Base-by-base conservation (phyloP, 805 yeast genomes). In the Barnettozyma californica region DNA sequence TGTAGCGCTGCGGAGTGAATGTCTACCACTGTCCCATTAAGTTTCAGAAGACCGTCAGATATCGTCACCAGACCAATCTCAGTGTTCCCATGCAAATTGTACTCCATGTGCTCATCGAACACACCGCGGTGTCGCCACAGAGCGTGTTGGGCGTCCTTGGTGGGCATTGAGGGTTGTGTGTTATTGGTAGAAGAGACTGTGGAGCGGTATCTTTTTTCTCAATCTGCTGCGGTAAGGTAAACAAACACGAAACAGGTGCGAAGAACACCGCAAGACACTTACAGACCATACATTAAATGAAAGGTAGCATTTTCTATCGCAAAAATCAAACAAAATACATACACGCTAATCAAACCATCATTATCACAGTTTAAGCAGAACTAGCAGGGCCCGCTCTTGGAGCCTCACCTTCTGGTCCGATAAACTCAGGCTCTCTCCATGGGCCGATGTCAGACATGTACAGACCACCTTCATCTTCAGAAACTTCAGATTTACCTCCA, bases 351-450 rank as follows among this genome's bases (percentile, higher is more conserved):
- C 7, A 29, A 29, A 13, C 9, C 29, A 26, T 26, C 10, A 29
- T 8, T 16, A 29, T 3, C 33, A 29, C 11, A 14, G 11, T 14
- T 29, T 13, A 29, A 29, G 33, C 33, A 29, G 33, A 7, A 8
- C 33, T 16, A 29, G 33, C 33, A 25, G 33, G 6, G 11, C 76
- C 73, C 16, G 80, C 74, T 60, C 69, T 73, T 63, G 97, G 97
- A 46, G 95, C 96, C 68, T 84, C 88, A 55, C 97, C 97, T 71
- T 91, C 98, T 50, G 96, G 95, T 13, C 97, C 98, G 65, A 90
- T 84, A 69, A 62, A 92, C 69, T 85, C 60, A 29, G 83, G 73
- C 53, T 92, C 94, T 77, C 97, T 87, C 99, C 99, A 94, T 55
- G 99, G 99, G 57, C 99, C 99, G 56, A 84, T 74, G 66, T 94